Conservation (phyloP, 768 basidiomycete genomes). For the Candolleomyces efflorescens region DNA sequence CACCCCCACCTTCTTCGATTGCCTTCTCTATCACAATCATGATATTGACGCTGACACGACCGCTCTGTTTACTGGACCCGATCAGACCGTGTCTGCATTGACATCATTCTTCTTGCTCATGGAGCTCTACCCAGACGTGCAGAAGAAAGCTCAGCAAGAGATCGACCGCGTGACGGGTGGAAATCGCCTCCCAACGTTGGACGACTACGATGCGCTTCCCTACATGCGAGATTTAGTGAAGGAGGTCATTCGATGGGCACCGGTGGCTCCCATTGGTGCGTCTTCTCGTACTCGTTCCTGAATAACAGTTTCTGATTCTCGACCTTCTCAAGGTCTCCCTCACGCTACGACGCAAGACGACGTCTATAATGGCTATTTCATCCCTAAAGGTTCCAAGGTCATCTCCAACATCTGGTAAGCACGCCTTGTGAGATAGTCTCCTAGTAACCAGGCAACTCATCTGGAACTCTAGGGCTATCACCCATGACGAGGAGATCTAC, state of each 20-base stretch:
- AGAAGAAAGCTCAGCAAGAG: slow-evolving; percentile 34
- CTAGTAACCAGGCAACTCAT: no score
- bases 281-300: neutral
- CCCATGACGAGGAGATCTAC: slow-evolving; percentile 32
- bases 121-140: slow-evolving; percentile 33
- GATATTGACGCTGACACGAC: no score
- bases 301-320: neutral
- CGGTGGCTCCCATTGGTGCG: slow-evolving; percentile 26
- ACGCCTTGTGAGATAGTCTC: no score
- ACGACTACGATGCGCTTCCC: slow-evolving; percentile 27
- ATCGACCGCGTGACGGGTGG: slow-evolving; percentile 30
- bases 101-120: slow-evolving; percentile 35
- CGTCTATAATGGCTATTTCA: slow-evolving; percentile 27
- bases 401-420: slow-evolving; percentile 27
- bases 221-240: slow-evolving; percentile 34
- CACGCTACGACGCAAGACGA: slow-evolving; percentile 28
- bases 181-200: slow-evolving; percentile 27
- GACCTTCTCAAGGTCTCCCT: slow-evolving; percentile 19
- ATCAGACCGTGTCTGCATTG: slow-evolving; percentile 31
- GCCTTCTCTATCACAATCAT: neutral
- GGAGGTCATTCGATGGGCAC: slow-evolving; percentile 34
- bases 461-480: slow-evolving; percentile 21
- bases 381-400: slow-evolving; percentile 28
- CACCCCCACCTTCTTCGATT: neutral
- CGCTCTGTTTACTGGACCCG: neutral